Evolutionary conservation across 2,329 filamentous ascomycete species (phyloP).

Genomic region (Pseudofabraea citricarpa): DNA sequence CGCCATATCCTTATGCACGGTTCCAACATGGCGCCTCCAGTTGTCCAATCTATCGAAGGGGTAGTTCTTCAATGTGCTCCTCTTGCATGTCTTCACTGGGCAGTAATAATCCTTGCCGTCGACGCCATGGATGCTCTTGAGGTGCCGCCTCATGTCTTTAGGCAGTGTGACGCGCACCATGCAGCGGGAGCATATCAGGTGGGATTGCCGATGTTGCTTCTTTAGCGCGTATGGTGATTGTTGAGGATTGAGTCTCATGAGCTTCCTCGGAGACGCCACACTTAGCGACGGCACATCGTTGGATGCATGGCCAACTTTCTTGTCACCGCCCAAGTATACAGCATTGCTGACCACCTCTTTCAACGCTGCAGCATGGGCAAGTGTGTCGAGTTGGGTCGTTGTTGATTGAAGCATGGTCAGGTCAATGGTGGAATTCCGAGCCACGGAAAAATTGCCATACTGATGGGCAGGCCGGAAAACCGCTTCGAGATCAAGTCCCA

Average conservation of each 20-base stretch:
- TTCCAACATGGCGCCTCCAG: background rate
- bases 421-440: background rate
- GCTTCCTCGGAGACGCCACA: too few relatives aligned
- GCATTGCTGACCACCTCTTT: too few relatives aligned
- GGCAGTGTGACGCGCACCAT: background rate
- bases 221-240: background rate
- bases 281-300: too few relatives aligned
- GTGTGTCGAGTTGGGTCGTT: too few relatives aligned
- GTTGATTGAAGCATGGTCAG: too few relatives aligned
- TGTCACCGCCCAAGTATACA: too few relatives aligned
- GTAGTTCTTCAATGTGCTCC: background rate
- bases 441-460: too few relatives aligned
- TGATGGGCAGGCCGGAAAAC: too few relatives aligned
- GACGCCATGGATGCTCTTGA: background rate
- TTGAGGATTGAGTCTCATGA: background rate
- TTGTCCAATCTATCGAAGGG: slow-evolving; percentile 1
- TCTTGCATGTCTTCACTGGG: background rate
- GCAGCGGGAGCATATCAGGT: background rate
- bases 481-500: too few relatives aligned
- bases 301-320: background rate
- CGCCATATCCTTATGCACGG: background rate
- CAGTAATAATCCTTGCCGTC: slow-evolving; percentile 1
- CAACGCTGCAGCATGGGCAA: too few relatives aligned
- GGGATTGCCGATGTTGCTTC: background rate
- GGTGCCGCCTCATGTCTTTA: slow-evolving; percentile 1